Evolutionary conservation across 1,139 yeast species (phyloP), one percentile per base, ranked within the genome.

Genomic region (Scheffersomyces titani): DNA sequence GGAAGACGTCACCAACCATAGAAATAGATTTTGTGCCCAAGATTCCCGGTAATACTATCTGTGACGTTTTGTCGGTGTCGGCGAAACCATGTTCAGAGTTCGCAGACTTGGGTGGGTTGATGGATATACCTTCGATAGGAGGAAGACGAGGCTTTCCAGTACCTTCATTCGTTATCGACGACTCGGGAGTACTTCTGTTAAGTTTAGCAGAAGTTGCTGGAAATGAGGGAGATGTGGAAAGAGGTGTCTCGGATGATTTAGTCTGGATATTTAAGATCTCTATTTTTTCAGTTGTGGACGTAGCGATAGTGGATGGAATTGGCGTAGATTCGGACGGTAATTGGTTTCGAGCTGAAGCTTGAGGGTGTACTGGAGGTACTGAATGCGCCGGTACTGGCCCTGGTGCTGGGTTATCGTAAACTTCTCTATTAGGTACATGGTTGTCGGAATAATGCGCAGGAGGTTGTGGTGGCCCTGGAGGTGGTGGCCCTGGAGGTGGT

Each of bases 401-500:
- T 6, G 30, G n/a, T 20, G 36, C 3, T 7, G 51, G 46, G 16
- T 30, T 19, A n/a, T n/a, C 50, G 40, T 30, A 30, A 9, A 30
- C 4, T 30, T 30, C 40, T 30, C 40, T 30, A 30, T 30, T 30
- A 11, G 40, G 13, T 13, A 30, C 3, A 2, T 30, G 40, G 40
- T 16, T 30, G 9, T 30, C 40, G 40, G 16, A 30, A 30, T 20
- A 45, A 22, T 18, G 16, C 49, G 54, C 54, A 30, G 55, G 63
- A 45, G 60, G 60, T 4, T 55, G 63, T 9, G 50, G 52, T 19
- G 54, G 57, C 5, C 51, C 55, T 18, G 52, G 52, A 18, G 54
- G 59, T 21, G 61, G 57, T 16, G 60, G 60, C 11, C 20, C 50
- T 11, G 49, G 44, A 45, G 52, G 46, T 45, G 56, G 53, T 6